A percentile compares a stretch with the other conserved stretches of the same genome.
phyloP scores from a whole-genome alignment of 805 yeast species.

The Lipomyces starkeyi region DNA sequence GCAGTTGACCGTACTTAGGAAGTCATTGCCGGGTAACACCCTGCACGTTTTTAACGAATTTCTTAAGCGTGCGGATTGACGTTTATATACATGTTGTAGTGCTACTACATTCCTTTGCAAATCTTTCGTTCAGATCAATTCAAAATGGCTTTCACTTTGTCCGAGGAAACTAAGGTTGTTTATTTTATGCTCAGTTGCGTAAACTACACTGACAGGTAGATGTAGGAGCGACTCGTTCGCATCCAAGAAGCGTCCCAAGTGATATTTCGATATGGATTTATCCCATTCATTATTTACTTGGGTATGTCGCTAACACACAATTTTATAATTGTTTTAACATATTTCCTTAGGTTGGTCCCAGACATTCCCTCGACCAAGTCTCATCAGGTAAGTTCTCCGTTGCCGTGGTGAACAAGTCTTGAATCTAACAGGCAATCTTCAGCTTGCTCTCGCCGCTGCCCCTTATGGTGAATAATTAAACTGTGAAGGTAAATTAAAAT shows the following conservation, averaged over 20 bases:
- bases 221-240: constrained; percentile 83
- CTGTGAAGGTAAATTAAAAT: not conserved
- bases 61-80: no score
- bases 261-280: constrained; percentile 94
- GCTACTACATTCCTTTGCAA: not conserved
- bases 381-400: constrained; percentile 58
- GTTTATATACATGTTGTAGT: no score
- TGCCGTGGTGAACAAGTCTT: not conserved
- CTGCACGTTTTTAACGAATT: no score
- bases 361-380: constrained; percentile 81
- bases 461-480: not conserved
- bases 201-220: not conserved
- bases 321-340: not conserved
- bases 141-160: constrained; percentile 44
- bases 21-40: no score
- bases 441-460: constrained; percentile 34
- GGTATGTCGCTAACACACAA: constrained; percentile 46
- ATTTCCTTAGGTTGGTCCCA: constrained; percentile 62
- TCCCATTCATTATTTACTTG: constrained; percentile 90
- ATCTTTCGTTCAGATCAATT: not conserved
- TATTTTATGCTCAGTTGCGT: constrained; percentile 31
- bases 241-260: constrained; percentile 83
- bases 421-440: constrained; percentile 3
- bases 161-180: constrained; percentile 51
- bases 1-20: no score